Percentiles rank a stretch among this genome's conserved stretches.
Conservation (phyloP, 805 yeast species). For the Spathaspora arborariae region DNA sequence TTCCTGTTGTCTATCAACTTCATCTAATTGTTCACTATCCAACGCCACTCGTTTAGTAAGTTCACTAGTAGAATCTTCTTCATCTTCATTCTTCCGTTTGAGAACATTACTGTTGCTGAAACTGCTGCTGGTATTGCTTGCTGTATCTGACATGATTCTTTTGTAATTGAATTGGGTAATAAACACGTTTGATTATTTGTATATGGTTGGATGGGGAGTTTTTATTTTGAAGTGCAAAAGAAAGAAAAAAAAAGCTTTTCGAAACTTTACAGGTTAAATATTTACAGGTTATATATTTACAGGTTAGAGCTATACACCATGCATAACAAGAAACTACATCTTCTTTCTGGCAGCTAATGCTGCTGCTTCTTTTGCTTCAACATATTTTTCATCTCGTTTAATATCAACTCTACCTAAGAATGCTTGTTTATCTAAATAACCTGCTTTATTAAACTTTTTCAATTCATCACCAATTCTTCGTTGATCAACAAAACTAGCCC, state of each 20-base stretch:
- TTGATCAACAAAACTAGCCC: constrained; percentile 91
- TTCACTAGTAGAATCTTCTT: constrained; percentile 25
- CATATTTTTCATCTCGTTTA: constrained; percentile 49
- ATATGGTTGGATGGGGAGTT: too few species aligned
- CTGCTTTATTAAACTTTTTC: constrained; percentile 76
- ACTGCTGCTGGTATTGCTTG: constrained; percentile 1
- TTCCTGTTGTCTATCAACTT: constrained; percentile 38
- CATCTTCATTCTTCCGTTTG: constrained; percentile 69
- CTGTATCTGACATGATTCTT: constrained; percentile 4
- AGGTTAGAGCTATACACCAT: too few species aligned
- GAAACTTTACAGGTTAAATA: background rate
- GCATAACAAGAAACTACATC: background rate
- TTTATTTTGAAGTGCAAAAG: too few species aligned
- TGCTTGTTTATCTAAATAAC: constrained; percentile 87
- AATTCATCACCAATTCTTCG: constrained; percentile 83
- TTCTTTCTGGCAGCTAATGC: constrained; percentile 13
- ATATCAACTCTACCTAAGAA: constrained; percentile 74
- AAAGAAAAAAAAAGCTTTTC: background rate
- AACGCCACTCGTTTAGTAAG: constrained; percentile 66
- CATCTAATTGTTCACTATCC: constrained; percentile 54
- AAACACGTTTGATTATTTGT: too few species aligned
- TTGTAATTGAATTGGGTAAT: background rate
- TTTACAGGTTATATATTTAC: too few species aligned
- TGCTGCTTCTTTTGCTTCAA: constrained; percentile 36
- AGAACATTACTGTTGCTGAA: constrained; percentile 27